Base-by-base conservation (phyloP, 2,329 filamentous ascomycete genomes). In the Grosmannia huntii region DNA sequence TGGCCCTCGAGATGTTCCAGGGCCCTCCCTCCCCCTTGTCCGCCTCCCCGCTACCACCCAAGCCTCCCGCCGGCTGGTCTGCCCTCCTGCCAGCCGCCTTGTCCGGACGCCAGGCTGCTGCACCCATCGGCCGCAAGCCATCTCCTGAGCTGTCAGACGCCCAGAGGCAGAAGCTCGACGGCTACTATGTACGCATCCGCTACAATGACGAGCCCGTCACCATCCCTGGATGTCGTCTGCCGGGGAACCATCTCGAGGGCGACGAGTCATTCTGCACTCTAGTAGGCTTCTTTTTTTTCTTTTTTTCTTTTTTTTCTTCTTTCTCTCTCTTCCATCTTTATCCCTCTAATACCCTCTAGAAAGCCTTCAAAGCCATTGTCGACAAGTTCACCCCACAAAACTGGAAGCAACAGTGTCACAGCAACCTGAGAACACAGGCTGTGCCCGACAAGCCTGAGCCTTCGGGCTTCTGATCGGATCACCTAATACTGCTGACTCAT, bases 241-340 rank as follows among this genome's bases (percentile, higher is more conserved):
- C 77, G 0, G 89, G 90, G 7, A 95, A 91, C 61, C 94, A 99
- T 71, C 77, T 96, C 3, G 82, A 89, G 1, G 90, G 90, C 0
- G 88, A 97, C 65, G 85, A 90, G 64, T 88, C 83, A 28, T 92
- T 97, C 67, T 99, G 94, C 72, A 97, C 92, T 0, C 72, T 99
- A 66, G 85, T 88, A 75, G 71, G 82, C 71, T 12, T 2, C 23
- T 21, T 9, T 21, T 2, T 4, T 16, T 4, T 11, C 21, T 44
- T 41, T 16, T 19, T 10, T 33, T 5, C 31, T 54, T 41, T 21
- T 19, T 16, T 2, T 44, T 44, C 16, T 44, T 1, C 12, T 44
- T n/a, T 12, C 19, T 14, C 10, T 41, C 10, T 12, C 12, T 41
- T 4, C 38, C 12, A 6, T 41, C 38, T 41, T 19, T 12, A 38